Evolutionary conservation across 805 yeast species (phyloP).

Genomic region (Yueomyces sinensis): DNA sequence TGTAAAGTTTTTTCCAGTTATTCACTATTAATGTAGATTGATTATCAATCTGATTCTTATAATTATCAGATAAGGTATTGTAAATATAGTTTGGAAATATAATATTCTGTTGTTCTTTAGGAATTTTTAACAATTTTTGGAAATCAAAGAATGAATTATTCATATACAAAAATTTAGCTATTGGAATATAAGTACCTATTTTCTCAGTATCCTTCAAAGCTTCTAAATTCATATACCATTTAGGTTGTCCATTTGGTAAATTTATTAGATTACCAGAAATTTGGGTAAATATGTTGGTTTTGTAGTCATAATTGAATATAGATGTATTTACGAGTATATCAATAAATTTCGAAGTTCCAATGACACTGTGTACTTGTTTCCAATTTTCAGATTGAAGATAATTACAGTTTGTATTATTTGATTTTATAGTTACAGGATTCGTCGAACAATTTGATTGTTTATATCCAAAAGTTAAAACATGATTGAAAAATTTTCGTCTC

Average conservation of each 20-base stretch:
- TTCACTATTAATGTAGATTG: constrained; percentile 2
- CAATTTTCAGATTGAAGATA: constrained; percentile 32
- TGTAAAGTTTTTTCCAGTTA: constrained; percentile 25
- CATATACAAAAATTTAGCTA: background rate
- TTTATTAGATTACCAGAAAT: constrained; percentile 13
- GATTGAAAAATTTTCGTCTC: constrained; percentile 16
- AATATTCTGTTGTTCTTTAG: background rate
- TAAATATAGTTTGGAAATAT: constrained; percentile 5
- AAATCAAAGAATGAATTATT: background rate
- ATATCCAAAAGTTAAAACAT: constrained; percentile 34
- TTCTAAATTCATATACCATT: constrained; percentile 3
- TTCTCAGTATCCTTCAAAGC: background rate
- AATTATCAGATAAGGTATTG: constrained; percentile 13
- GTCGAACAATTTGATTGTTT: constrained; percentile 21
- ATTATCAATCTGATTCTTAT: constrained; percentile 6
- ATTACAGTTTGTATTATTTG: constrained; percentile 28
- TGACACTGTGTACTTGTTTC: constrained; percentile 25
- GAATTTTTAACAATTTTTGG: background rate
- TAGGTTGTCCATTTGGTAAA: constrained; percentile 9
- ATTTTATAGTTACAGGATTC: constrained; percentile 17
- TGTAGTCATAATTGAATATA: constrained; percentile 14
- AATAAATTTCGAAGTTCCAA: constrained; percentile 31
- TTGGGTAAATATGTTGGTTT: constrained; percentile 6
- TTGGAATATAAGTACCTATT: too few relatives aligned
- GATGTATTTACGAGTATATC: constrained; percentile 26